These are phyloP conservation scores for Trichoderma erinaceum DNA, from an alignment of 495 filamentous ascomycete species.

Conservation along the genomic window DNA sequence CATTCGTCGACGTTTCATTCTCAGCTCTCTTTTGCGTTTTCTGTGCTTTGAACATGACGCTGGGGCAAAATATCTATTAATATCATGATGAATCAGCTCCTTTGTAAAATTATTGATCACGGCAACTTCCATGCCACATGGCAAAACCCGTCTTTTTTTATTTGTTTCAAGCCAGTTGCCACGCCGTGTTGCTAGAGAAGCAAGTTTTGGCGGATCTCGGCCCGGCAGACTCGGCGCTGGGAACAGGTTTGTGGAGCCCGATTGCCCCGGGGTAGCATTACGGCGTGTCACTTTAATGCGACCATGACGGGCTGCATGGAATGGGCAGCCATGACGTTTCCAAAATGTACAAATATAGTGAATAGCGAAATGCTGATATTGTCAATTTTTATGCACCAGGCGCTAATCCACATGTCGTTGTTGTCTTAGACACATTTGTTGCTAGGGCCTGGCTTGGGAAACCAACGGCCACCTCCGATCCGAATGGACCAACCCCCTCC, in stretches of 20 bases:
- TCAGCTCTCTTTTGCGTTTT: not conserved
- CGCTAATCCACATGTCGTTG: too few species aligned
- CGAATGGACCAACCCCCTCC: not conserved
- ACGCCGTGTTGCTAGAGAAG: not conserved
- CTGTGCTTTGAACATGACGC: not conserved
- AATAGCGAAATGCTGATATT: not conserved
- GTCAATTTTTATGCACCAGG: not conserved
- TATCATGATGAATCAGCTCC: not conserved
- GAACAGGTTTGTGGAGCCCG: not conserved
- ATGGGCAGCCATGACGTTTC: not conserved
- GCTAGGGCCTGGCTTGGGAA: not conserved
- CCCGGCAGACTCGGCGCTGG: not conserved
- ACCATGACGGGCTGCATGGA: not conserved
- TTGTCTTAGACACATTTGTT: not conserved
- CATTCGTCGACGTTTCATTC: not conserved
- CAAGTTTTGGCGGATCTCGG: not conserved
- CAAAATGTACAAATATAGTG: too few species aligned
- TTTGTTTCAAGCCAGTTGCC: not conserved
- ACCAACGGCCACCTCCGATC: not conserved
- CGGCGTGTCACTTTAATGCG: not conserved
- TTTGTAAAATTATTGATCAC: not conserved
- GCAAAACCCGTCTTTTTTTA: too few species aligned
- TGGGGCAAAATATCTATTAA: not conserved
- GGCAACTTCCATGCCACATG: not conserved
- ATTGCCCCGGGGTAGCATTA: not conserved